Evolutionary conservation across 441 rosid species (phyloP), one percentile per base, ranked within the genome.

Genomic region (Croton setiger): DNA sequence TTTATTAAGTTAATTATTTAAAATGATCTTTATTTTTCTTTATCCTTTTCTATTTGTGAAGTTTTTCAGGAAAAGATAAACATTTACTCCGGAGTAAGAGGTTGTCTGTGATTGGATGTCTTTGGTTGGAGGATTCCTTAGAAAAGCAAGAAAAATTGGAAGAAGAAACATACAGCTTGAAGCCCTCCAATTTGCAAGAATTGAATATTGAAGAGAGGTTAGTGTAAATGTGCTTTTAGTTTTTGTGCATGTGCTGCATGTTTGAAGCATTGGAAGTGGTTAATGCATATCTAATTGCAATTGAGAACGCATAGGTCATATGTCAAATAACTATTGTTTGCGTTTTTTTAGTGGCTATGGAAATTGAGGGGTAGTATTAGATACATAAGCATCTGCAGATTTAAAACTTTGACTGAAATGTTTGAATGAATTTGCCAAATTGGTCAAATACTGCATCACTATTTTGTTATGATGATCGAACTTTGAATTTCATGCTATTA

Each of bases 121-220:
- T 78, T 63, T 95, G 99, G 99, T 76, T 95, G 80, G 96, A 89
- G 51, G 84, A 89, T 60, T 89, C 91, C 75, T 65, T 89, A 81
- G 81, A 81, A 73, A 77, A 68, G 65, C 87, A 83, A 74, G 68
- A 84, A 63, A 87, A 82, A 74, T 56, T 89, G 81, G 77, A 72
- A 37, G 97, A 92, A 80, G 89, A 85, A 49, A 57, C 70, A 2
- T 88, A 92, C 77, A 82, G 73, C 80, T 77, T 92, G 86, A 85
- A 84, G 81, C 86, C 82, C 39, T 58, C 45, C 63, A 73, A 73
- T 35, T 64, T 80, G 73, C 88, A 81, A 57, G 85, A 80, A 73
- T 77, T 71, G 39, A 69, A 72, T 65, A 61, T 71, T 63, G 81
- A 78, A 39, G 89, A 81, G 63, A 60, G 80, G 96, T 90, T 58